phyloP scores from a whole-genome alignment of 78 protist species.

The Bodo saltans region DNA sequence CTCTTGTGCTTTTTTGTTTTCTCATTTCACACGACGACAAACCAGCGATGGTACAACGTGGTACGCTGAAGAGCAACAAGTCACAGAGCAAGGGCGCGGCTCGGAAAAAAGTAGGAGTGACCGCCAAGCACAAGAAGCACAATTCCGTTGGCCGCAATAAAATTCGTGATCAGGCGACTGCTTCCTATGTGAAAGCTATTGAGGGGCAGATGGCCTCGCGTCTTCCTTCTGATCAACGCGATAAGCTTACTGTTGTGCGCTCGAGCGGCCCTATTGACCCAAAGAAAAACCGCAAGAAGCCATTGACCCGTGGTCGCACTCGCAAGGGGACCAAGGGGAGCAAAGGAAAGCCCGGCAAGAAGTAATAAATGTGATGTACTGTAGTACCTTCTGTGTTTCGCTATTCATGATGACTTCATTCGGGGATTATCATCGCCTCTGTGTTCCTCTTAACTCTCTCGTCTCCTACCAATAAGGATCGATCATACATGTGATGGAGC shows the following conservation, averaged over 20 bases:
- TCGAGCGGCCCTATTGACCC: neutral
- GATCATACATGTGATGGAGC: no score
- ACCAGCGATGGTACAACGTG: no score
- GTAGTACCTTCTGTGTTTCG: no score
- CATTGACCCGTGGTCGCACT: neutral
- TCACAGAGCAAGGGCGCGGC: neutral
- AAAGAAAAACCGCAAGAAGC: neutral
- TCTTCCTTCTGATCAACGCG: neutral
- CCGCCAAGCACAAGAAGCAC: neutral
- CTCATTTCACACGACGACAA: no score
- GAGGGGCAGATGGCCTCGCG: neutral
- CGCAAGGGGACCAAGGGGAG: neutral
- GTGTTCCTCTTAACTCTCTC: no score
- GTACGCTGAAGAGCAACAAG: no score
- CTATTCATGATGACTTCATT: no score
- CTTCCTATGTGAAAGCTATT: neutral
- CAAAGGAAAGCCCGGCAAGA: no score
- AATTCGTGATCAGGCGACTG: neutral
- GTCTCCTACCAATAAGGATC: no score
- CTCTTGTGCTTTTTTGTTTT: no score
- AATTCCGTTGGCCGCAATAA: neutral
- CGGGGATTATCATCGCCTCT: no score
- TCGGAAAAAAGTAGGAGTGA: neutral
- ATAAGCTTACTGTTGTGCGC: neutral
- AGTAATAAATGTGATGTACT: no score